These are phyloP conservation scores for Pisolithus orientalis DNA, from an alignment of 768 basidiomycete species.

Conservation along the genomic window DNA sequence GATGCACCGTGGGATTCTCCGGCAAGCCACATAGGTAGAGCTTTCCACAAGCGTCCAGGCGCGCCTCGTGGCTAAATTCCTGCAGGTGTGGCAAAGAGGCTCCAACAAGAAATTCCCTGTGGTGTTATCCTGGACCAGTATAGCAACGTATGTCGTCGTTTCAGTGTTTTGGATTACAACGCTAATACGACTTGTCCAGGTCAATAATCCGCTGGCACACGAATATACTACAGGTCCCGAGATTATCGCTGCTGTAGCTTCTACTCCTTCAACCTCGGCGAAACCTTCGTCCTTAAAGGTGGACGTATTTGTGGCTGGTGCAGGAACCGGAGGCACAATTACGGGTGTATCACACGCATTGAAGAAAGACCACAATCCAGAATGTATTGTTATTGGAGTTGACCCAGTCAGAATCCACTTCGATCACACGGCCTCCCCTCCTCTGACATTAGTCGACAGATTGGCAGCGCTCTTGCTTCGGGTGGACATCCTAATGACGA, in stretches of 20 bases:
- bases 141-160: constrained; percentile 47
- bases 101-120: constrained; percentile 73
- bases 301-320: constrained; percentile 76
- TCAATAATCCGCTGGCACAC: constrained; percentile 87
- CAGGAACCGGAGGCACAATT: constrained; percentile 94
- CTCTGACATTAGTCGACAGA: constrained; percentile 33
- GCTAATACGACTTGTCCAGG: constrained; percentile 28
- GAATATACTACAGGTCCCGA: constrained; percentile 88
- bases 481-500: constrained; percentile 58
- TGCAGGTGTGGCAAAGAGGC: constrained; percentile 75
- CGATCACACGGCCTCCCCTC: neutral
- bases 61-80: constrained; percentile 79
- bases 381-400: constrained; percentile 73
- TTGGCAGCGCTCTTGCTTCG: constrained; percentile 81
- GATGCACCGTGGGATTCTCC: constrained; percentile 86
- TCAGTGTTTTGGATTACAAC: neutral
- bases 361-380: constrained; percentile 70
- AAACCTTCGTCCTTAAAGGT: constrained; percentile 68
- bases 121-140: constrained; percentile 95
- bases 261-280: constrained; percentile 52
- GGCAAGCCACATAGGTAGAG: constrained; percentile 87
- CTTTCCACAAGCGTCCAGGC: constrained; percentile 20
- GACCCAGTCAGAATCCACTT: constrained; percentile 65
- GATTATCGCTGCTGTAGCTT: constrained; percentile 72
- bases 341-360: constrained; percentile 80